Conservation (phyloP, 2,329 filamentous ascomycete genomes). For the Exophiala mesophila region DNA sequence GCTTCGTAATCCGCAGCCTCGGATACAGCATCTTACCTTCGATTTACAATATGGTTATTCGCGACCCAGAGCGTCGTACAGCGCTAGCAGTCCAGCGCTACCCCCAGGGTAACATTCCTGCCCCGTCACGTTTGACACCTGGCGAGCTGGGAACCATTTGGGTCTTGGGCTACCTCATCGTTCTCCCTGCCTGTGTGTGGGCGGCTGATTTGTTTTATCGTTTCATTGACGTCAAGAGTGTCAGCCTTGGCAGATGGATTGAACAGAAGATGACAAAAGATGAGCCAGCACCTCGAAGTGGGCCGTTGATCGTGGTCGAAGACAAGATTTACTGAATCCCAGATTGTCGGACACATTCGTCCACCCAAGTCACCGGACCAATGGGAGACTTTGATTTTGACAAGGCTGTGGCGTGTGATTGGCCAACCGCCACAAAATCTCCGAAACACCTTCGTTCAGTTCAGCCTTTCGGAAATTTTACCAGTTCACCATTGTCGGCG, state of each 20-base stretch:
- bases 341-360: too few species aligned
- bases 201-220: conserved; percentile 2
- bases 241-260: neutral
- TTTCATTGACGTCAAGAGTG: conserved; percentile 1
- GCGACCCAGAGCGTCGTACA: neutral
- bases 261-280: conserved; percentile 1
- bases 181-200: conserved; percentile 2
- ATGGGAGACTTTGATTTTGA: too few species aligned
- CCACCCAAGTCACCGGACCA: too few species aligned
- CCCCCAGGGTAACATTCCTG: neutral
- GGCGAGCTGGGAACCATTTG: conserved; percentile 1
- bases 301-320: neutral
- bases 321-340: neutral
- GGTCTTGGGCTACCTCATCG: conserved; percentile 2
- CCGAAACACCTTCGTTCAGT: too few species aligned
- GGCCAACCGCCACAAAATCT: too few species aligned
- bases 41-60: conserved; percentile 2
- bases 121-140: neutral
- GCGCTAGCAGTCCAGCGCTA: neutral
- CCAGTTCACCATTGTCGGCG: too few species aligned
- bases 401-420: too few species aligned
- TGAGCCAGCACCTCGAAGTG: neutral
- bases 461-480: too few species aligned
- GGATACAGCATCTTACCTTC: conserved; percentile 33
- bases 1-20: conserved; percentile 37